Base-by-base conservation (phyloP, 1,139 yeast species). In the Zhuliangozyma parablackwelliae region DNA sequence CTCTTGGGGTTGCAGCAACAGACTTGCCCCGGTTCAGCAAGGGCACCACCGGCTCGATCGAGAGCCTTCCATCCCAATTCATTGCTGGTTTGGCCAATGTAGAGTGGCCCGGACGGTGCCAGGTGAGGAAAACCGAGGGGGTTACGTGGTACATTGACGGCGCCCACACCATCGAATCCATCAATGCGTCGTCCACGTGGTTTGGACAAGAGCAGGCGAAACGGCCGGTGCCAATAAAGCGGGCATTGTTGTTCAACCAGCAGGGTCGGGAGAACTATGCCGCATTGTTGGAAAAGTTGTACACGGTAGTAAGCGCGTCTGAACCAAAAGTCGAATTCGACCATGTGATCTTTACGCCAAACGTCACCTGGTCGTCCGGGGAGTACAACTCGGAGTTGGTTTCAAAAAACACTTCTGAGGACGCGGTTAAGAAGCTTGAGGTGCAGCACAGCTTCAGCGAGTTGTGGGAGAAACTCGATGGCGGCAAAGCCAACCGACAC, bases 21-120 rank as follows among this genome's bases (percentile, higher is more conserved):
- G 36, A 49, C 36, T 40, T 63, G 32, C 66, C 63, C 10, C 52
- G 54, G 26, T 52, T 55, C 26, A 36, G 44, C 23, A 50, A 53
- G n/a, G 43, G 39, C 6, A 23, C 7, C 9, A 9, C 24, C 3
- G 24, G 24, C 24, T 25, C 35, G 3, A 35, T 45, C 21, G 60
- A 56, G n/a, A 53, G 56, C 2, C 65, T 85, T 25, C 86, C 90
- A 0, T 67, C 61, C 4, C 65, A 72, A 51, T 81, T 89, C 47
- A 51, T 72, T 6, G 51, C 54, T 8, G 99, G 97, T 1, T 67
- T 94, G 30, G 78, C 73, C 37, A 44, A 62, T 2, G 87, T 96
- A 1, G 64, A 70, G 32, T 92, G 97, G 97, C 94, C 94, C 20
- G 99, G 99, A 1, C 73, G 99, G 49, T 92, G 98, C 53, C 97